A percentile compares a stretch with the other conserved stretches of the same genome.
Evolutionary conservation across 2,329 filamentous ascomycete species (phyloP).

Genomic region (Aspergillus awamori): DNA sequence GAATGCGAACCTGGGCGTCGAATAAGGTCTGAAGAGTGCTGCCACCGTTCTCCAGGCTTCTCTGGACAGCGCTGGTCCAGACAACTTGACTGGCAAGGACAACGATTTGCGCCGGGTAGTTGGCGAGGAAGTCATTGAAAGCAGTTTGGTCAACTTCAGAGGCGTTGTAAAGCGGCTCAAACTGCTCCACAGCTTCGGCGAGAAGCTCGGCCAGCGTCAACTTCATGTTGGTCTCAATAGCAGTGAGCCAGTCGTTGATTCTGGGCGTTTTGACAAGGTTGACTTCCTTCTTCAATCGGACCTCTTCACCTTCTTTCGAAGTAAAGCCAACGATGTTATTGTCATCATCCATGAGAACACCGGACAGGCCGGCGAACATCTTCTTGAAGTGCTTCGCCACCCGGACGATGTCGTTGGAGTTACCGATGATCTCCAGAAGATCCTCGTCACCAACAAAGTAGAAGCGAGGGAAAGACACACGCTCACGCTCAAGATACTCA

Average conservation of each 20-base stretch:
- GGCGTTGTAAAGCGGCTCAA: constrained; percentile 74
- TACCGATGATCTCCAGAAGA: constrained; percentile 97
- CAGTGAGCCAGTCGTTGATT: constrained; percentile 98
- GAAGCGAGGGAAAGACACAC: constrained; percentile 96
- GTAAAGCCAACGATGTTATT: constrained; percentile 87
- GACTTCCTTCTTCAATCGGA: constrained; percentile 85
- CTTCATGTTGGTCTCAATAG: constrained; percentile 93
- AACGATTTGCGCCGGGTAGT: constrained; percentile 90
- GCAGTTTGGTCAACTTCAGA: constrained; percentile 69
- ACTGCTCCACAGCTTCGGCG: constrained; percentile 81
- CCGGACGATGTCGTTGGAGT: constrained; percentile 94
- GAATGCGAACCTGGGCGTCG: constrained; percentile 79
- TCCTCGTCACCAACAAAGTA: constrained; percentile 99
- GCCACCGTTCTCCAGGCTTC: constrained; percentile 72
- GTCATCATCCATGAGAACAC: constrained; percentile 88
- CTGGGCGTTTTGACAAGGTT: constrained; percentile 90
- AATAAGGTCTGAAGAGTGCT: constrained; percentile 70
- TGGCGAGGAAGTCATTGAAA: constrained; percentile 77
- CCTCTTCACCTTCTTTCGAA: constrained; percentile 91
- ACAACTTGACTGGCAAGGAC: constrained; percentile 91
- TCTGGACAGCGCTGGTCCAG: constrained; percentile 88
- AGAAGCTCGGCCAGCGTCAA: constrained; percentile 87
- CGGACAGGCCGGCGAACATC: constrained; percentile 97
- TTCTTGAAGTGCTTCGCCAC: constrained; percentile 99
- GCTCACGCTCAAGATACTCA: constrained; percentile 97